Base-by-base conservation (phyloP, 257 asterid genomes). In the Solanum okadae region DNA sequence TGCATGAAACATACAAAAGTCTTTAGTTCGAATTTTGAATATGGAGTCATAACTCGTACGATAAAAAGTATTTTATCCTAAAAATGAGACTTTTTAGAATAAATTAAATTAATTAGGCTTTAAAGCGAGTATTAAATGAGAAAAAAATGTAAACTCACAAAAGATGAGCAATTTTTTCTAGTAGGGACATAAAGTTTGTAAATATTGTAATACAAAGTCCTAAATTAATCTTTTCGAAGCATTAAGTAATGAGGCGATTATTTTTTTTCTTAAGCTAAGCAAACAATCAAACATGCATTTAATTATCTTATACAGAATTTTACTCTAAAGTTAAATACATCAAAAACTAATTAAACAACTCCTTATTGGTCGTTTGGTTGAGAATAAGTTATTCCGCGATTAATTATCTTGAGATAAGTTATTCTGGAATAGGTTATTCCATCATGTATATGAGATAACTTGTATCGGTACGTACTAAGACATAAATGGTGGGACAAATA, bases 1-100 rank as follows among this genome's bases (percentile, higher is more conserved):
- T 14, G 8, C 59, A 46, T 46, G 59, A 46, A 46, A 44, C 56
- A 46, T 4, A 46, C 8, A 0, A 46, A 46, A 14, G 20, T 46
- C 2, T 14, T 46, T 46, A 14, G 20, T 46, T 46, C 1, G 1
- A 46, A 46, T 46, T 2, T 46, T 46, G 20, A 46, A 14, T 0
- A 44, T 44, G 52, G 0, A 46, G 7, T 46, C 7, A 0, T 44
- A 44, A 12, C 18, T 13, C 2, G 2, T 44, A 44, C 16, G 5
- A 2, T 14, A 46, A 0, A 46, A 14, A 46, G 7, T 46, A 14
- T 0, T 46, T 56, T 56, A 56, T 56, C 0, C 1, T 23, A 61
- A 61, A 61, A 61, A 61, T 56, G 0, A 6, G 14, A 61, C 3
- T 9, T 61, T 23, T 61, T 0, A 4, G 0, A 10, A 0, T 61